Evolutionary conservation across 192 early-diverging fungal species (phyloP).

Genomic region (Coemansia guatemalensis): DNA sequence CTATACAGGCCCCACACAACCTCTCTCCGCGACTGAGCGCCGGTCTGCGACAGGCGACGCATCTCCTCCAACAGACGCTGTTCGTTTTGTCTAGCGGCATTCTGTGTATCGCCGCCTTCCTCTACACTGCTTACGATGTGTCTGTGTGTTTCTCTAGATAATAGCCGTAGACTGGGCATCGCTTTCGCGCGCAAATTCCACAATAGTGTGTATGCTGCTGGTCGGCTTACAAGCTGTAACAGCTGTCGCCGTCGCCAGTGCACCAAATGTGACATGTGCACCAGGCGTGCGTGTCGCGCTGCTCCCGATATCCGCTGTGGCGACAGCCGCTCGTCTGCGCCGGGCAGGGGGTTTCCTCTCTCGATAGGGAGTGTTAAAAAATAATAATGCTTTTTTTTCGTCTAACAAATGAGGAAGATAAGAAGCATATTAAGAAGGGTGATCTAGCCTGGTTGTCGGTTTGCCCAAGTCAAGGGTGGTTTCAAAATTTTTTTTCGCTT

Average conservation of each 20-base stretch:
- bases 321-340: not conserved
- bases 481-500: not conserved
- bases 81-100: constrained; percentile 3
- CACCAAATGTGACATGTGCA: constrained; percentile 20
- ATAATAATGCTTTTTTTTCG: too few relatives aligned
- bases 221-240: constrained; percentile 2
- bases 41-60: constrained; percentile 10
- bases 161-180: not conserved
- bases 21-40: constrained; percentile 25
- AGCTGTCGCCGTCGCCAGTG: constrained; percentile 25
- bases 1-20: constrained; percentile 33
- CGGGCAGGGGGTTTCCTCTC: not conserved
- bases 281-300: constrained; percentile 3
- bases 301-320: not conserved
- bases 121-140: not conserved
- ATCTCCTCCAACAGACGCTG: constrained; percentile 19
- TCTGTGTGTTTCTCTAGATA: not conserved
- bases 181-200: not conserved
- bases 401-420: not conserved
- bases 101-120: not conserved
- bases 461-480: not conserved
- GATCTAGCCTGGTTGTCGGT: not conserved
- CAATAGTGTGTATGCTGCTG: not conserved
- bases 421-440: not conserved
- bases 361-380: not conserved